A percentile compares a stretch with the other conserved stretches of the same genome.
Conservation (phyloP, 495 filamentous ascomycete genomes). For the Neurospora intermedia region DNA sequence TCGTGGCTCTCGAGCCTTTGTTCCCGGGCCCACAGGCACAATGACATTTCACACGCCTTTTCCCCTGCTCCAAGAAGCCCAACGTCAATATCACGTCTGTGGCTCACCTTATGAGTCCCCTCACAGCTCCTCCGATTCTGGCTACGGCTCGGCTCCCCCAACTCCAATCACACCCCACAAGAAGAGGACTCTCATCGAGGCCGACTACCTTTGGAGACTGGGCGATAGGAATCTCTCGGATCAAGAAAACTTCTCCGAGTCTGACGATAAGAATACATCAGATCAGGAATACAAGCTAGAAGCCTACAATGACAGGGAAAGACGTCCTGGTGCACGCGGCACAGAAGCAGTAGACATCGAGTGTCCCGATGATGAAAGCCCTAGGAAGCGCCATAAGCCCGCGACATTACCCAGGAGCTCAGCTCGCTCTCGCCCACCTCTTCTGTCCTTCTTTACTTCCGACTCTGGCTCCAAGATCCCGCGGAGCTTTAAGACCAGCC, state of each 20-base stretch:
- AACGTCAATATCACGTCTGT: slow-evolving; percentile 4
- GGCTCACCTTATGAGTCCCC: slow-evolving; percentile 6
- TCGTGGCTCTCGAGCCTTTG: background rate
- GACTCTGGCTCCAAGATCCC: slow-evolving; percentile 3
- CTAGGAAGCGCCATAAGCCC: slow-evolving; percentile 4
- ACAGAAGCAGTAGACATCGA: background rate
- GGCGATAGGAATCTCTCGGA: slow-evolving; percentile 19
- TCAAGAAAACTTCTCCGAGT: slow-evolving; percentile 11
- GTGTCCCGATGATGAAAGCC: background rate
- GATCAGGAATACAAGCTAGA: slow-evolving; percentile 15
- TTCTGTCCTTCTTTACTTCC: slow-evolving; percentile 12
- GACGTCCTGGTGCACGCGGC: background rate
- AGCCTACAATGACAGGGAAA: slow-evolving; percentile 6
- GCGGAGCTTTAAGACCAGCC: slow-evolving; percentile 9
- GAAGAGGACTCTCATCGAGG: background rate
- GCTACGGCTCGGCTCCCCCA: slow-evolving; percentile 14
- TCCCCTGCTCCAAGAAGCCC: slow-evolving; percentile 1
- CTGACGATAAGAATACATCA: slow-evolving; percentile 15
- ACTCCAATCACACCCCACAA: background rate
- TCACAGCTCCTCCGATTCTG: slow-evolving; percentile 15
- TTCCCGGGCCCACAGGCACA: slow-evolving; percentile 4
- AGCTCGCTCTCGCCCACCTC: slow-evolving; percentile 5
- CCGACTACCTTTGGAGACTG: slow-evolving; percentile 4
- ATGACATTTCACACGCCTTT: slow-evolving; percentile 4
- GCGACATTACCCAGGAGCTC: slow-evolving; percentile 12